Base-by-base conservation (phyloP, 2,329 filamentous ascomycete genomes). In the Paracoccidioides brasiliensis region DNA sequence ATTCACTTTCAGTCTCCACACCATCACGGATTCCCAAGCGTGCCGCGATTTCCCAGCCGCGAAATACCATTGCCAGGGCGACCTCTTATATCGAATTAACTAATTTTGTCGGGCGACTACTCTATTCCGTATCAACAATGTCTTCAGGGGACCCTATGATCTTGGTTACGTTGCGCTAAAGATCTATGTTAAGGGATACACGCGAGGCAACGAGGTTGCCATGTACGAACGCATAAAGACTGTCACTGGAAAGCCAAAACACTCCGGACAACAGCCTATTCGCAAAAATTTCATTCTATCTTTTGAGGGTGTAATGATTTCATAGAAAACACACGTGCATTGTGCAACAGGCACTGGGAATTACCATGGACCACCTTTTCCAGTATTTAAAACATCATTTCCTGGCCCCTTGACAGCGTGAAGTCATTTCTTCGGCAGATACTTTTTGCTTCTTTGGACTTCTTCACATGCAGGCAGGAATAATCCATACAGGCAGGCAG, bases 281-380 rank as follows among this genome's bases (percentile, higher is more conserved):
- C 54, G 54, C 45, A 50, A 52, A 38, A 22, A 22, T 22, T 55
- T 55, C 14, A 6, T 51, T 3, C 32, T 46, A 42, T 50, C 54
- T 14, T 55, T 55, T 22, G 45, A 55, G 45, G 22, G 8, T 55
- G n/a, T 3, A 55, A 40, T 45, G 54, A 22, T 37, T 38, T 33
- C 44, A 55, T 33, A 37, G 45, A 35, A 52, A 51, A 33, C 48
- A 55, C 32, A 52, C 40, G 2, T 65, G 62, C 38, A 60, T 66
- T 48, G 63, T 66, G 44, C 61, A 64, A 43, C 55, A 63, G 38
- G 55, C 51, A 3, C 54, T 62, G 1, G 60, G 61, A 32, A 58
- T 62, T 8, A 63, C 50, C 48, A 40, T 54, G 46, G 33, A 33
- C 38, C 49, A 58, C 8, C n/a, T 58, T 4, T n/a, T 59, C 2